Conservation (phyloP, 495 filamentous ascomycete genomes). For the Hypoxylon intermedium region DNA sequence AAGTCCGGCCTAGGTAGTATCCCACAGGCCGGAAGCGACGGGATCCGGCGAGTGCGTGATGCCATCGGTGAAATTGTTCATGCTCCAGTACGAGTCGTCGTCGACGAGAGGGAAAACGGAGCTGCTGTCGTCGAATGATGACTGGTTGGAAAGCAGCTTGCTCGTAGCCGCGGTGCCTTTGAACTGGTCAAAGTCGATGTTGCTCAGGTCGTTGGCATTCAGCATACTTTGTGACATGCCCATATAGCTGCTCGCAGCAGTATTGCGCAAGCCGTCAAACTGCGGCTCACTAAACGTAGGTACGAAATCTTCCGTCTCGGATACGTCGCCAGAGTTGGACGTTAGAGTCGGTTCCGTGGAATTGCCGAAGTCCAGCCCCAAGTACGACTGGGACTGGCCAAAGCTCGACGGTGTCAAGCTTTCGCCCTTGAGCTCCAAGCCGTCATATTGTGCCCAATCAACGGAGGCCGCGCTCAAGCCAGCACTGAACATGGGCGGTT, state of each 20-base stretch:
- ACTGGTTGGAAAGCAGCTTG: slow-evolving; percentile 49
- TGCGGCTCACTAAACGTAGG: slow-evolving; percentile 63
- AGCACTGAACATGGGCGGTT: slow-evolving; percentile 70
- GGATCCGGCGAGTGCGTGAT: slow-evolving; percentile 45
- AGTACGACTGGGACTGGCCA: slow-evolving; percentile 73
- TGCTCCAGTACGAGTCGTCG: slow-evolving; percentile 40
- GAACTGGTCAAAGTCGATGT: slow-evolving; percentile 68
- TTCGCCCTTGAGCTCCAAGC: slow-evolving; percentile 61
- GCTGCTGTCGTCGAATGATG: slow-evolving; percentile 47
- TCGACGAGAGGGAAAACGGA: slow-evolving; percentile 42
- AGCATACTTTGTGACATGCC: slow-evolving; percentile 59
- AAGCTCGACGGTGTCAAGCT: slow-evolving; percentile 68
- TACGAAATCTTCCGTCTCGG: slow-evolving; percentile 72
- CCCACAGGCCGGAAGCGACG: slow-evolving; percentile 39
- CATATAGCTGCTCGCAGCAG: slow-evolving; percentile 56
- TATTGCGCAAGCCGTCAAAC: slow-evolving; percentile 60
- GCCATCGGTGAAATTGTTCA: slow-evolving; percentile 44
- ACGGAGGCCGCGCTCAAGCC: slow-evolving; percentile 68
- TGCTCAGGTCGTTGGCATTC: slow-evolving; percentile 61
- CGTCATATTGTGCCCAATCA: slow-evolving; percentile 77
- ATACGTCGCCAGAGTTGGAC: slow-evolving; percentile 78
- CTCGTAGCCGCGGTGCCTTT: slow-evolving; percentile 53
- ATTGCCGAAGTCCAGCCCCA: slow-evolving; percentile 66
- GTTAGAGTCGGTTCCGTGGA: slow-evolving; percentile 64
- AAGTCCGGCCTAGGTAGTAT: slow-evolving; percentile 19